phyloP scores from a whole-genome alignment of 306 rosid species.

The Citrullus amarus region DNA sequence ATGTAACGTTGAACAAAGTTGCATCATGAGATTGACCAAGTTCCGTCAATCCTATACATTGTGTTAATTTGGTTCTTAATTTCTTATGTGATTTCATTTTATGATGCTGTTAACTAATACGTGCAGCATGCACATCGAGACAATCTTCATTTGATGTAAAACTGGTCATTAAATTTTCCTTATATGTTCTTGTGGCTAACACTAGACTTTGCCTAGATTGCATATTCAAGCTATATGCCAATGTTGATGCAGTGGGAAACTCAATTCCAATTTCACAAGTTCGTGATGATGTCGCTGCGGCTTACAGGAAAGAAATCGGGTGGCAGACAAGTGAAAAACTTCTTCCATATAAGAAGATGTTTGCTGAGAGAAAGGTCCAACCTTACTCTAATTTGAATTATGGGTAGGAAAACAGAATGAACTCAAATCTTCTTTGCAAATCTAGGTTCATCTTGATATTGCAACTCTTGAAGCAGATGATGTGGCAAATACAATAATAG shows the following conservation, averaged over 20 bases:
- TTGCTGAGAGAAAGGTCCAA: conserved; percentile 55
- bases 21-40: not conserved
- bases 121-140: not conserved
- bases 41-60: not conserved
- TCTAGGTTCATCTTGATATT: conserved; percentile 67
- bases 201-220: not conserved
- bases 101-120: not conserved
- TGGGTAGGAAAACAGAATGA: conserved; percentile 9
- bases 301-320: conserved; percentile 56
- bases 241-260: conserved; percentile 61
- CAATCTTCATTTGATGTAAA: not conserved
- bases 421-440: not conserved
- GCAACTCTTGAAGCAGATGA: conserved; percentile 68
- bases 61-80: not conserved
- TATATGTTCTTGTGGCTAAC: not conserved
- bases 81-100: not conserved
- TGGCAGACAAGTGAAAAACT: conserved; percentile 48
- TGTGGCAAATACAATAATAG: conserved; percentile 54
- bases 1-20: not conserved
- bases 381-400: conserved; percentile 14
- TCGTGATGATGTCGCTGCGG: conserved; percentile 44
- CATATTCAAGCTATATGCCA: conserved; percentile 6
- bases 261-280: conserved; percentile 52
- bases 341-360: conserved; percentile 68
- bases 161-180: not conserved